Evolutionary conservation across 2,329 filamentous ascomycete genomes (phyloP), one percentile per base, ranked within the genome.

Genomic region (Arachnomyces sp.): DNA sequence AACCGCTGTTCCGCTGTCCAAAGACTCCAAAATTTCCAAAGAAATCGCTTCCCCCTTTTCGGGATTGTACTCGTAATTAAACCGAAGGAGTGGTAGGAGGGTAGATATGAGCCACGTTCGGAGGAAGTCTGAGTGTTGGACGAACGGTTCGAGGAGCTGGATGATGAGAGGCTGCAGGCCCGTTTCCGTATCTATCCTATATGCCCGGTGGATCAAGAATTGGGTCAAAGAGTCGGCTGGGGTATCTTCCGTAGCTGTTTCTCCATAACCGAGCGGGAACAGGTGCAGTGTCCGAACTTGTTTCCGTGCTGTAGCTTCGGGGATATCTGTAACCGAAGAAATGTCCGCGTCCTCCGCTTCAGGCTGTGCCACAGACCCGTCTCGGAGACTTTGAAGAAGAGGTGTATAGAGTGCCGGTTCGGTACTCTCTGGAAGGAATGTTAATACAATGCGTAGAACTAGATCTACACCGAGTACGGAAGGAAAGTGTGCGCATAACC

Each of bases 21-120:
- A 53, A 16, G 60, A 65, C 44, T 77, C 73, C 38, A 82, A 66
- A 1, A 69, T 63, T 33, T 69, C 66, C 34, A 82, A 53, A 7
- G 71, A 66, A 6, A 71, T 52, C 2, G 56, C 47, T 8, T 64
- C 61, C 15, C 68, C 57, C 11, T 55, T 62, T n/a, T 71, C 63
- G 0, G 73, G 71, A 44, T 81, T 80, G 54, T 78, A 81, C 56
- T 81, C 77, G 54, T 78, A 77, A 49, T 76, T 73, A 36, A 80
- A 59, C 37, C 78, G 70, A 16, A 80, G 61, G 6, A 80, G 58
- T 5, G 78, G 78, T 29, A 81, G 60, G 8, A 78, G 65, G 33
- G 67, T 73, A 9, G 77, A 77, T 31, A 81, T 71, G 48, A 77
- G 71, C 77, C 77, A 82, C 39, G 65, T 71, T 44, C 71, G 67